phyloP scores from a whole-genome alignment of 305 asterid species.

The Striga hermonthica region DNA sequence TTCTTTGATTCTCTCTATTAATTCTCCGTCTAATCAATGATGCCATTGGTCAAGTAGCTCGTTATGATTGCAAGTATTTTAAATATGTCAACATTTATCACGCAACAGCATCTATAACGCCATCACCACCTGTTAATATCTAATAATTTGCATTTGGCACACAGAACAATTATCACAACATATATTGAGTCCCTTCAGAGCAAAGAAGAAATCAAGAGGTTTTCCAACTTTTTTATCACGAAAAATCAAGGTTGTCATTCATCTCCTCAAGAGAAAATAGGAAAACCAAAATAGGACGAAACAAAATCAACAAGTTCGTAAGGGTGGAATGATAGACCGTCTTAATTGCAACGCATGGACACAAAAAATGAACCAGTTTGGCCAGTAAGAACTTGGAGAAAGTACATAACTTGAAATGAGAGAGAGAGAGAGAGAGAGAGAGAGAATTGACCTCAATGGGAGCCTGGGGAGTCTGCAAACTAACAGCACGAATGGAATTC shows the following conservation, averaged over 20 bases:
- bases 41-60: no score
- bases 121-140: no score
- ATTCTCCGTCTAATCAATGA: neutral
- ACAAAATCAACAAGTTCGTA: neutral
- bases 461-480: slow-evolving; percentile 65
- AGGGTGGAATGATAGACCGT: neutral
- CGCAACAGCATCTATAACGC: no score
- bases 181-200: neutral
- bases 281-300: neutral
- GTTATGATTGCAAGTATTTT: no score
- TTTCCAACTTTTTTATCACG: slow-evolving; percentile 3
- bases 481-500: slow-evolving; percentile 65
- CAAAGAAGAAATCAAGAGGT: neutral
- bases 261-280: neutral
- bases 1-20: neutral
- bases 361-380: slow-evolving; percentile 14
- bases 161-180: no score
- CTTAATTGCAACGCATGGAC: neutral
- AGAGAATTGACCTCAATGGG: slow-evolving; percentile 57
- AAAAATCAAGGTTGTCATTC: neutral
- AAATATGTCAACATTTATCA: no score
- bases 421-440: neutral
- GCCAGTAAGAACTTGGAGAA: slow-evolving; percentile 6
- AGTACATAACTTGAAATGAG: neutral
- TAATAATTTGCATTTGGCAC: no score